Evolutionary conservation across 768 basidiomycete species (phyloP), one percentile per base, ranked within the genome.

Genomic region (Podaxis rugospora): DNA sequence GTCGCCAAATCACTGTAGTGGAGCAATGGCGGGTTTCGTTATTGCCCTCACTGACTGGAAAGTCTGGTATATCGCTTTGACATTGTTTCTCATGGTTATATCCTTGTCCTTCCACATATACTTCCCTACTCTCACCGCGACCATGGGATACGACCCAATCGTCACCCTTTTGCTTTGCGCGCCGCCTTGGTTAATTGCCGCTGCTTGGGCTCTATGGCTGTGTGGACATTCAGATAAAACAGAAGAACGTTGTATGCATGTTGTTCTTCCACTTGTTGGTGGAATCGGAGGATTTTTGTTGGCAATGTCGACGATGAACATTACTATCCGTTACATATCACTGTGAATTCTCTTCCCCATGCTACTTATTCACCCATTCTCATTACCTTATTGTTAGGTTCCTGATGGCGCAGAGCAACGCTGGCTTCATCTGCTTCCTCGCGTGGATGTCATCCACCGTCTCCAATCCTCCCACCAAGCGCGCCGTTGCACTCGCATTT

Each of bases 401-500:
- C 71, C 72, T 93, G 46, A 88, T 91, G 84, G 86, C 89, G 4
- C 85, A 87, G 65, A 84, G 84, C 0, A 90, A 89, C 66, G 78
- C 87, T 0, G 90, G 83, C 4, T 90, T 88, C 72, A 83, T 92
- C 63, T 80, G 81, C 57, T 86, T 89, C 59, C 68, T 81, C 49
- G 78, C 81, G 0, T 84, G 82, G 82, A 75, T 78, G 9, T 80
- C 79, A 60, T 76, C 77, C 28, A 76, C 80, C n/a, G 75, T 83
- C 16, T 69, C 78, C 5, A 70, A 84, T n/a, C 87, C 93, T 25
- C 81, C 92, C 4, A 85, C 88, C n/a, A 95, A 95, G 73, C 86
- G 93, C 4, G 90, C 93, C 2, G 88, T 94, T n/a, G 88, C 88
- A 11, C 78, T 96, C 51, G 93, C 92, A 1, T 74, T 91, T 62